These are phyloP conservation scores for Aspergillus indologenus DNA, from an alignment of 495 filamentous ascomycete genomes.

Conservation along the genomic window DNA sequence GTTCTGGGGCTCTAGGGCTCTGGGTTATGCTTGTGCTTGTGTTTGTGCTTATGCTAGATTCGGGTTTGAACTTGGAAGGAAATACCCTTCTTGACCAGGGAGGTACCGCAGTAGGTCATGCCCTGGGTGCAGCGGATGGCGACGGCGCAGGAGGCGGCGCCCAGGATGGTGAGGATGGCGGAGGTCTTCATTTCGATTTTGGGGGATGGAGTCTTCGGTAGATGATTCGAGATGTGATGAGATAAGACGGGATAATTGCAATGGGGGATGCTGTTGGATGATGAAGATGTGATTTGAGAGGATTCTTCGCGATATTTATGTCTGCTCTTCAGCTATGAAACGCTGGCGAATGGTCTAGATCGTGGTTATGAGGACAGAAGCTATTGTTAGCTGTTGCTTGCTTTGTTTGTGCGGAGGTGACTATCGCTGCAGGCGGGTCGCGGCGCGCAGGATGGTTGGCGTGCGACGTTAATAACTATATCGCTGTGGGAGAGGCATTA, in stretches of 20 bases:
- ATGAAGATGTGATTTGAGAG: not conserved
- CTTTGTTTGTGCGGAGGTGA: too few relatives aligned
- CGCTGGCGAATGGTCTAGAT: too few relatives aligned
- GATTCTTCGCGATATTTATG: too few relatives aligned
- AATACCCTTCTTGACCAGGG: slow-evolving; percentile 2
- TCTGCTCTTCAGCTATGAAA: too few relatives aligned
- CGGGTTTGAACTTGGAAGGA: not conserved
- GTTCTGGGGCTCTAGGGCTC: too few relatives aligned
- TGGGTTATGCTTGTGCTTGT: too few relatives aligned
- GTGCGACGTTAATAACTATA: too few relatives aligned
- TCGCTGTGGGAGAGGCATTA: too few relatives aligned
- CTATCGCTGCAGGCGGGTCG: too few relatives aligned
- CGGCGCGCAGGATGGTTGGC: too few relatives aligned
- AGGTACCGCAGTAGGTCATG: not conserved
- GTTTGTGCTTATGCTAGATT: not conserved
- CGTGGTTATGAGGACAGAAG: too few relatives aligned
- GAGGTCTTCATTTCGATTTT: not conserved
- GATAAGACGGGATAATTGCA: not conserved
- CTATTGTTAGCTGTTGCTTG: too few relatives aligned
- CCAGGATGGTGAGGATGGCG: not conserved
- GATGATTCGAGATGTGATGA: not conserved
- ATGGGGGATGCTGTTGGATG: not conserved
- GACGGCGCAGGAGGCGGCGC: not conserved
- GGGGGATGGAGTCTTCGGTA: not conserved
- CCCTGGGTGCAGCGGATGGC: not conserved